phyloP scores from a whole-genome alignment of 805 yeast genomes.

The Spathaspora boniae region DNA sequence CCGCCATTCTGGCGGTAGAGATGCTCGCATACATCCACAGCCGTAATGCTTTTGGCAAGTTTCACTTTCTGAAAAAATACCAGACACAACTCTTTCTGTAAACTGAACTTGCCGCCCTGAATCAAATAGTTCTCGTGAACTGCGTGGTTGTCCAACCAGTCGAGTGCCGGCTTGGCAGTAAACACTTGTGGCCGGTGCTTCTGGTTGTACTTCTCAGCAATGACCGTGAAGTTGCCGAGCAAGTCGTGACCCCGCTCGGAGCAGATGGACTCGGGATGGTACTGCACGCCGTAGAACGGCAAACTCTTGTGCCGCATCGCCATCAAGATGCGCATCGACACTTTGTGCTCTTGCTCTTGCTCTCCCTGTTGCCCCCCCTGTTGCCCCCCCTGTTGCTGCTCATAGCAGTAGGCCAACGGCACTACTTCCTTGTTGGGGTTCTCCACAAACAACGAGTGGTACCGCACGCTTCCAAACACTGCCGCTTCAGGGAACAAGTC shows the following conservation, averaged over 20 bases:
- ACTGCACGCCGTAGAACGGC: slow-evolving; percentile 93
- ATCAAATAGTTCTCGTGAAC: slow-evolving; percentile 17
- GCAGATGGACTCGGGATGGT: slow-evolving; percentile 94
- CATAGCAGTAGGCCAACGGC: slow-evolving; percentile 62
- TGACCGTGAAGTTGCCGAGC: slow-evolving; percentile 57
- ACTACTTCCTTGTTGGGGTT: slow-evolving; percentile 31
- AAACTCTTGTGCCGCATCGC: slow-evolving; percentile 58
- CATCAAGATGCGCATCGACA: too few species aligned
- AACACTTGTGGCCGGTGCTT: slow-evolving; percentile 12
- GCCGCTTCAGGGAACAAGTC: slow-evolving; percentile 11
- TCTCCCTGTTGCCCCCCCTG: slow-evolving; percentile 7
- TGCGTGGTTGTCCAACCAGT: slow-evolving; percentile 15
- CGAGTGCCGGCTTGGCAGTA: background rate
- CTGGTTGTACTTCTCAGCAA: slow-evolving; percentile 38
- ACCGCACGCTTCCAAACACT: slow-evolving; percentile 68
- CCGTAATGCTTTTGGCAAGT: slow-evolving; percentile 17
- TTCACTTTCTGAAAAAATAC: slow-evolving; percentile 14
- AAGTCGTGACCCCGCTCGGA: slow-evolving; percentile 63
- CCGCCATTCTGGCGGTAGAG: slow-evolving; percentile 17
- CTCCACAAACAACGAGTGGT: slow-evolving; percentile 75
- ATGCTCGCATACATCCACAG: slow-evolving; percentile 53
- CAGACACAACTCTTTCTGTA: slow-evolving; percentile 1
- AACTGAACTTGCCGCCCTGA: slow-evolving; percentile 9
- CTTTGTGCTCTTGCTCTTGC: too few species aligned
- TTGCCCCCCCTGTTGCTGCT: slow-evolving; percentile 24